phyloP scores from a whole-genome alignment of 208 protist species.

The Phytomonas sp. region DNA sequence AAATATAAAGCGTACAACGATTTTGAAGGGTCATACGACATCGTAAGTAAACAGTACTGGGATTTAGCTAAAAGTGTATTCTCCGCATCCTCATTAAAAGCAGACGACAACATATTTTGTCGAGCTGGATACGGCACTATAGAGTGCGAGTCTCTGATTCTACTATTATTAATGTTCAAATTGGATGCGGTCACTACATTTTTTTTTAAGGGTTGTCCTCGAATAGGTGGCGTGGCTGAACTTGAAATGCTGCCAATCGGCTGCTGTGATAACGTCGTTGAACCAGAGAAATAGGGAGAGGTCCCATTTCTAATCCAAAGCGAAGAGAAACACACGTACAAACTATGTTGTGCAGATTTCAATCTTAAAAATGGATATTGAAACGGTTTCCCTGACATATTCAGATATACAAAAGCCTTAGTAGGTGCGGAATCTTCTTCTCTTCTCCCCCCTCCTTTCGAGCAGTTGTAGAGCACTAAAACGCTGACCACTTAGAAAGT shows the following conservation, averaged over 20 bases:
- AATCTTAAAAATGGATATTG: neutral
- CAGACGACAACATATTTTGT: conserved; percentile 39
- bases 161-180: neutral
- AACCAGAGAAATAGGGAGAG: neutral
- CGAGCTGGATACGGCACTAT: conserved; percentile 31
- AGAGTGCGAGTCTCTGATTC: neutral
- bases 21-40: conserved; percentile 34
- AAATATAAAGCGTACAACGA: conserved; percentile 59
- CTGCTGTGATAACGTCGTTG: conserved; percentile 2
- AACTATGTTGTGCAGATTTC: neutral
- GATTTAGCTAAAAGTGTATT: conserved; percentile 67
- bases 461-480: neutral
- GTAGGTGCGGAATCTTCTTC: neutral
- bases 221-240: neutral
- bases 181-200: neutral
- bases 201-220: neutral
- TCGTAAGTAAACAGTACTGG: conserved; percentile 78
- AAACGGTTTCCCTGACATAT: neutral
- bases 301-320: conserved; percentile 4
- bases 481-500: neutral
- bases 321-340: neutral
- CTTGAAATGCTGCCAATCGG: neutral
- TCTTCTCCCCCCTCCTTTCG: neutral
- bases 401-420: neutral
- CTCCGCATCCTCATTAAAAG: conserved; percentile 24